These are phyloP conservation scores for Magnaporthiopsis incrustans DNA, from an alignment of 2,329 filamentous ascomycete species.

Conservation along the genomic window DNA sequence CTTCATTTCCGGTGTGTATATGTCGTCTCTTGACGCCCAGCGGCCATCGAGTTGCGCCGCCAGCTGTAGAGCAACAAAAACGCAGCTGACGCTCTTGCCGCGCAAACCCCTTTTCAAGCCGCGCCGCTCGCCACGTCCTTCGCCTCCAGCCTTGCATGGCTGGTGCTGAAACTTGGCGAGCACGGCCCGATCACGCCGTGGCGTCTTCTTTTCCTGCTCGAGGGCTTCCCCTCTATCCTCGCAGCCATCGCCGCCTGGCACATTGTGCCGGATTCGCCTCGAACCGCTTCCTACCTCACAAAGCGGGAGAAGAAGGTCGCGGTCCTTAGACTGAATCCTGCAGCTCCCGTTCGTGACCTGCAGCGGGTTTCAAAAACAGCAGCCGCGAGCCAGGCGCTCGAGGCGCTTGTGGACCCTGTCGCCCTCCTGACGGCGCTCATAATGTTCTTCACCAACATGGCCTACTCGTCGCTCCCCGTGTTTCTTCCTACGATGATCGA, in stretches of 20 bases:
- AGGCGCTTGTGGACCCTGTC: conserved; percentile 56
- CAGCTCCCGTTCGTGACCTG: conserved; percentile 28
- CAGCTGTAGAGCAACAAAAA: conserved; percentile 39
- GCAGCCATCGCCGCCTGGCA: conserved; percentile 67
- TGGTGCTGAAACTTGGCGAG: conserved; percentile 62
- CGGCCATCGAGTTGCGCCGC: conserved; percentile 10
- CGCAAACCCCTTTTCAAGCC: conserved; percentile 51
- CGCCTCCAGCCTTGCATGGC: conserved; percentile 70
- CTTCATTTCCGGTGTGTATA: conserved; percentile 61
- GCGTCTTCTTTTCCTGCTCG: conserved; percentile 76
- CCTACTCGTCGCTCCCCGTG: conserved; percentile 79
- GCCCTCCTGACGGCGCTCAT: conserved; percentile 71
- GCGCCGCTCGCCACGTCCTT: conserved; percentile 75
- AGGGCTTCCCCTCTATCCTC: conserved; percentile 77
- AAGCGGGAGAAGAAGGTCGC: conserved; percentile 62
- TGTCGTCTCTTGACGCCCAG: not conserved
- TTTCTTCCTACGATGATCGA: conserved; percentile 76
- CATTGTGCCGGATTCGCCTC: conserved; percentile 68
- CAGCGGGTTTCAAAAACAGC: conserved; percentile 18
- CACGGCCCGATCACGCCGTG: conserved; percentile 66
- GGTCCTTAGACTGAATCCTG: conserved; percentile 48
- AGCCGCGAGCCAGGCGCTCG: conserved; percentile 42
- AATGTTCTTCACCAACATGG: conserved; percentile 83
- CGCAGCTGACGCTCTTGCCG: conserved; percentile 24
- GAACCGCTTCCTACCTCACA: conserved; percentile 55